A percentile compares a stretch with the other conserved stretches of the same genome.
These are phyloP conservation scores for Rosa hybrid DNA, from an alignment of 331 rosid species.

Conservation along the genomic window DNA sequence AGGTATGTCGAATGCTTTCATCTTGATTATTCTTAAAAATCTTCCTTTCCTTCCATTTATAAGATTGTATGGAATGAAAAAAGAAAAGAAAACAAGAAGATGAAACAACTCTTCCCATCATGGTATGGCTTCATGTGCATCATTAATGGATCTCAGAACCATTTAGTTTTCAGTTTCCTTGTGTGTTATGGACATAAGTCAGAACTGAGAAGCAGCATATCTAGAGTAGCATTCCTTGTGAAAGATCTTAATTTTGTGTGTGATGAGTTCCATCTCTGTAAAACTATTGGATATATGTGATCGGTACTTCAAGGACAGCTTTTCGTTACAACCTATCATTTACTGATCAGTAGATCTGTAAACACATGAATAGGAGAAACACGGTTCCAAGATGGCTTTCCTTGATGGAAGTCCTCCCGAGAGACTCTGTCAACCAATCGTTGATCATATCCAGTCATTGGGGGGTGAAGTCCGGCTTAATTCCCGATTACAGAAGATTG, in stretches of 20 bases:
- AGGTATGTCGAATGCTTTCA: constrained; percentile 56
- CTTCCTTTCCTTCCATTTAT: not conserved
- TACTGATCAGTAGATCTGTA: constrained; percentile 6
- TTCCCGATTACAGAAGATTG: constrained; percentile 80
- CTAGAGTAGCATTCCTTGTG: not conserved
- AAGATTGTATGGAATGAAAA: not conserved
- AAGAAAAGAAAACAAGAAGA: not conserved
- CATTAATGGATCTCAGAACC: not conserved
- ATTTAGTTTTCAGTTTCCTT: not conserved
- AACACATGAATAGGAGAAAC: constrained; percentile 72
- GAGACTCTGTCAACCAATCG: constrained; percentile 96
- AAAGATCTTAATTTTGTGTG: not conserved
- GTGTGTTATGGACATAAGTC: not conserved
- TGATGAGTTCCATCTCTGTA: constrained; percentile 7
- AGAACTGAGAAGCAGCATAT: constrained; percentile 2
- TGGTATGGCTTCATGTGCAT: not conserved
- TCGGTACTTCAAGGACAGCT: not conserved
- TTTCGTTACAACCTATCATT: not conserved
- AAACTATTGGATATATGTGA: not conserved
- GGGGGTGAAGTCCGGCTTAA: constrained; percentile 89
- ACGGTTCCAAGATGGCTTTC: constrained; percentile 99
- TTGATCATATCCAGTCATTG: constrained; percentile 72
- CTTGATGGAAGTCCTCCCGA: constrained; percentile 97
- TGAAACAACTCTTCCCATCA: not conserved
- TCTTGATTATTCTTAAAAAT: not conserved